A percentile compares a stretch with the other conserved stretches of the same genome.
phyloP scores from a whole-genome alignment of 345 rosid genomes.

The Hibiscus tridactylites region DNA sequence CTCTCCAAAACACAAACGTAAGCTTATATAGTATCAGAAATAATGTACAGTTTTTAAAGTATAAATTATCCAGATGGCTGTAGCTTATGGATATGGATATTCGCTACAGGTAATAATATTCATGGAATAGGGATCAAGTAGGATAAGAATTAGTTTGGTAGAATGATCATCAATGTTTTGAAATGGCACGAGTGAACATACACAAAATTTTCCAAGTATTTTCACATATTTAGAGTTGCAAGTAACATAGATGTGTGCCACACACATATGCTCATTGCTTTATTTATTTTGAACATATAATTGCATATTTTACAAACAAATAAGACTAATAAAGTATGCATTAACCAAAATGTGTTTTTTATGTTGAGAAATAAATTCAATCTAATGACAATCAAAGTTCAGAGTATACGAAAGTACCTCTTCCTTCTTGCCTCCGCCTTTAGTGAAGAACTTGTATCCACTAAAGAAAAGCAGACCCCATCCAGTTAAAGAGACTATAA shows the following conservation, averaged over 20 bases:
- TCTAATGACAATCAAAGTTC: neutral
- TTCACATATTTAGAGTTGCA: neutral
- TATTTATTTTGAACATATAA: neutral
- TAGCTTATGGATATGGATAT: no score
- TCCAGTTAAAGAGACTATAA: slow-evolving; percentile 55
- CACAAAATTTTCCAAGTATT: neutral
- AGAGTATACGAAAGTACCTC: slow-evolving; percentile 32
- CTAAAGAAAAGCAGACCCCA: slow-evolving; percentile 52
- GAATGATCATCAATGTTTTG: no score
- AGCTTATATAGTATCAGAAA: no score
- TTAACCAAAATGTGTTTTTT: neutral
- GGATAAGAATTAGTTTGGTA: neutral
- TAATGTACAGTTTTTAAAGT: no score
- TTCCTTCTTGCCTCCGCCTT: slow-evolving; percentile 32
- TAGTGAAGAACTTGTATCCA: slow-evolving; percentile 41
- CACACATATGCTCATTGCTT: neutral
- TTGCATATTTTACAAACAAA: neutral
- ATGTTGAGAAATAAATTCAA: neutral
- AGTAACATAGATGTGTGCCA: neutral
- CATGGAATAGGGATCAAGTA: neutral
- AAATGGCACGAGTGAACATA: neutral
- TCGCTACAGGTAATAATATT: no score
- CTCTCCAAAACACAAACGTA: no score
- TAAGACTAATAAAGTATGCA: neutral
- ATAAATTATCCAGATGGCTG: no score